Percentiles rank a stretch among this genome's conserved stretches.
These are phyloP conservation scores for Neckera pumila DNA, from an alignment of 225 moss, liverwort and hornwort genomes.

Conservation along the genomic window DNA sequence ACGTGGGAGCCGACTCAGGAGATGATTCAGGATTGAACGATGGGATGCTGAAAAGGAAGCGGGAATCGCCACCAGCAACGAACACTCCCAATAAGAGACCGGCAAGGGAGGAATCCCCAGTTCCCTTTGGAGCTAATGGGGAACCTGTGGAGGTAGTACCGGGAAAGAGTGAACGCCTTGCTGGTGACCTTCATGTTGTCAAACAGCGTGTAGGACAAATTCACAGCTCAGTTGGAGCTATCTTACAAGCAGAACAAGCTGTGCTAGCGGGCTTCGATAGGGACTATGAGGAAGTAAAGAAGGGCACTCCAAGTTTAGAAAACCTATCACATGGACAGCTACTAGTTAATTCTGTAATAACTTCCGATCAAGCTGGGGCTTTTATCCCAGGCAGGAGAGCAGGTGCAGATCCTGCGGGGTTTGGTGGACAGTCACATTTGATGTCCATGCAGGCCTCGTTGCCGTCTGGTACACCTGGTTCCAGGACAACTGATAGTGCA, in stretches of 20 bases:
- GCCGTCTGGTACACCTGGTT: constrained; percentile 2
- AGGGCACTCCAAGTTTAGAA: constrained; percentile 29
- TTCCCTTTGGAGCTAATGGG: constrained; percentile 39
- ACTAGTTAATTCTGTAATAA: constrained; percentile 16
- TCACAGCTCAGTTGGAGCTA: constrained; percentile 45
- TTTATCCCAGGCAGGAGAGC: constrained; percentile 17
- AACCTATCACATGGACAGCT: constrained; percentile 61
- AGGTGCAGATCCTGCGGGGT: constrained; percentile 45
- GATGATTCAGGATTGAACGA: constrained; percentile 22
- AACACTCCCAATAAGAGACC: constrained; percentile 19
- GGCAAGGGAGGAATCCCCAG: constrained; percentile 22
- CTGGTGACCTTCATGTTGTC: constrained; percentile 33
- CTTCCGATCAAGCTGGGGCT: constrained; percentile 7
- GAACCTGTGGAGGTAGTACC: constrained; percentile 55
- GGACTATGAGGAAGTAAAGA: constrained; percentile 45
- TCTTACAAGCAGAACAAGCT: constrained; percentile 49
- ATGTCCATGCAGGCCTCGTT: constrained; percentile 1
- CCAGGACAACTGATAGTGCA: constrained; percentile 1
- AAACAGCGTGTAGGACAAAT: constrained; percentile 50
- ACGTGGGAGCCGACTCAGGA: constrained; percentile 25
- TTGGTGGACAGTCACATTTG: constrained; percentile 7
- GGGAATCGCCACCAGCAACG: constrained; percentile 4
- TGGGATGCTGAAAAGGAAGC: constrained; percentile 44
- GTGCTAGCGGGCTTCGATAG: constrained; percentile 24
- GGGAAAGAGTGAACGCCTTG: constrained; percentile 36